A percentile compares a stretch with the other conserved stretches of the same genome.
phyloP scores from a whole-genome alignment of 2,329 filamentous ascomycete species.

The Penicillium sp. region DNA sequence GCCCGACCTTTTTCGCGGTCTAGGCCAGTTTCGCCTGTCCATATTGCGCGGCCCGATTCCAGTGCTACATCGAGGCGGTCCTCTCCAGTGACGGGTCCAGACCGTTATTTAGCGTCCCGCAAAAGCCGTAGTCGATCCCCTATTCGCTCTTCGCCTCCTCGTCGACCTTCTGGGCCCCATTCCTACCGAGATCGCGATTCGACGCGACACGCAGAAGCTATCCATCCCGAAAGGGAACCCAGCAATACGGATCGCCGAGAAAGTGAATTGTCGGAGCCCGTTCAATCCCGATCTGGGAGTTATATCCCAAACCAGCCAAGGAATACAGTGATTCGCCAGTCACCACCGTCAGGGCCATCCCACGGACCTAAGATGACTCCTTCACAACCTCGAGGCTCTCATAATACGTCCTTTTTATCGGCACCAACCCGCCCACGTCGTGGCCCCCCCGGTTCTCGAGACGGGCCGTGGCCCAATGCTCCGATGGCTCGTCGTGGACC shows the following conservation, averaged over 20 bases:
- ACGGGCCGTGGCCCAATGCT: constrained; percentile 32
- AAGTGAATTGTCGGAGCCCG: constrained; percentile 13
- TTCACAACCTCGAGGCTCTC: constrained; percentile 37
- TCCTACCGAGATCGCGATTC: constrained; percentile 16
- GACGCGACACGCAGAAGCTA: neutral
- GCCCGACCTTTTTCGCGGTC: constrained; percentile 55
- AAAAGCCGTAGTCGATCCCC: constrained; percentile 33
- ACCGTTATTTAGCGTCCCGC: constrained; percentile 47
- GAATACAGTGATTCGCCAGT: constrained; percentile 22
- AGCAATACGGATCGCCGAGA: constrained; percentile 1
- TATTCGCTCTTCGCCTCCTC: constrained; percentile 21
- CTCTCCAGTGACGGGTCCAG: constrained; percentile 60
- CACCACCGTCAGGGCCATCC: constrained; percentile 41
- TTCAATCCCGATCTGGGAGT: constrained; percentile 19
- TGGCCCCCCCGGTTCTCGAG: constrained; percentile 33
- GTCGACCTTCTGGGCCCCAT: constrained; percentile 23
- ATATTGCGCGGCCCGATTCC: constrained; percentile 56
- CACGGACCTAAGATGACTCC: constrained; percentile 35
- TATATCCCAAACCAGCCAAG: constrained; percentile 35
- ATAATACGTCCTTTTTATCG: constrained; percentile 42
- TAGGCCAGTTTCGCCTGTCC: constrained; percentile 42
- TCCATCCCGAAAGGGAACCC: neutral
- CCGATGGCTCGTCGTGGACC: constrained; percentile 37
- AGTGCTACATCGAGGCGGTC: constrained; percentile 60
- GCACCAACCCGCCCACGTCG: constrained; percentile 51